phyloP scores from a whole-genome alignment of 257 asterid genomes.

The Lycium barbarum region DNA sequence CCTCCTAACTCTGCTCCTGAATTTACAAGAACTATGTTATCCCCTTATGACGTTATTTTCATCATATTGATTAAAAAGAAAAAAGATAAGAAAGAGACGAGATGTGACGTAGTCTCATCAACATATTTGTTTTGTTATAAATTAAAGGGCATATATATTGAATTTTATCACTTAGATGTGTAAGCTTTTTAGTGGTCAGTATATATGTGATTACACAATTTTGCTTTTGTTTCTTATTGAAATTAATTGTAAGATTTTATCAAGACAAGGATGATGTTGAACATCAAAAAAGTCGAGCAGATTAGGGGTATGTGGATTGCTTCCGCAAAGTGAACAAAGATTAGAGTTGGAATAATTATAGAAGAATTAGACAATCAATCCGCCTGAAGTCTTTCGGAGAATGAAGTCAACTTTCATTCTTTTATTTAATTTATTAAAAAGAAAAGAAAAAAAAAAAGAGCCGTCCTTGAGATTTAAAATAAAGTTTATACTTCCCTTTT shows the following conservation, averaged over 20 bases:
- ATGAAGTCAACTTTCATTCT: no score
- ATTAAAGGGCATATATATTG: not conserved
- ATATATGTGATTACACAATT: not conserved
- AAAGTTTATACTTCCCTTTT: no score
- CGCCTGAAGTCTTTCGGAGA: no score
- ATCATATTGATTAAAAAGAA: not conserved
- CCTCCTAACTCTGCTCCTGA: no score
- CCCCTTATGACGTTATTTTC: not conserved
- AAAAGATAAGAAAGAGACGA: not conserved
- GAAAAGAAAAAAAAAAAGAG: no score
- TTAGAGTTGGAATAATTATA: no score
- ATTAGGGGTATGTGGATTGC: not conserved
- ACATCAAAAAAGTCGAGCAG: not conserved
- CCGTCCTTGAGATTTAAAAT: no score
- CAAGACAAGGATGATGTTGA: not conserved
- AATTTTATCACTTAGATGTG: not conserved
- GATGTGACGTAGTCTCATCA: not conserved
- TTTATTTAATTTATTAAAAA: no score
- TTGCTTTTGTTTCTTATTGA: not conserved
- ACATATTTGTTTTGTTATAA: not conserved
- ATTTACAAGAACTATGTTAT: not conserved
- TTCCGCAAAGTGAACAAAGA: no score
- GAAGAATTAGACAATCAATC: no score
- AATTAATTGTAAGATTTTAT: not conserved
- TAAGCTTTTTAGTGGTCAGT: not conserved